Evolutionary conservation across 306 rosid genomes (phyloP).

Genomic region (Senna siamea): DNA sequence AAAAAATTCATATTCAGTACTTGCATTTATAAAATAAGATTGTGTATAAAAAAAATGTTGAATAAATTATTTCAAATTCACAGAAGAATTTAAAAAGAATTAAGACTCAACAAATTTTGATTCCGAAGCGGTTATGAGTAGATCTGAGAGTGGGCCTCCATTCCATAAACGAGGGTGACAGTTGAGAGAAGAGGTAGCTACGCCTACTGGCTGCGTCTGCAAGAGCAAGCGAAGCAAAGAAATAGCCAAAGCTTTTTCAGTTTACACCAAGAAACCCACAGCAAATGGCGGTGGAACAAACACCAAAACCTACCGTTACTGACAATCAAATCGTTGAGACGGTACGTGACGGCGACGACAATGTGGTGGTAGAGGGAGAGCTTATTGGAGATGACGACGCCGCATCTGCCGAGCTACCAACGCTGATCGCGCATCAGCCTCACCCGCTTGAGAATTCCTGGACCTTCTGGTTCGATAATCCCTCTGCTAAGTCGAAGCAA

Average conservation of each 20-base stretch:
- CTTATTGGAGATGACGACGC: slow-evolving; percentile 62
- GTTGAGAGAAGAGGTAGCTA: too few relatives aligned
- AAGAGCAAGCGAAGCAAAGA: too few relatives aligned
- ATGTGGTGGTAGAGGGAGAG: slow-evolving; percentile 81
- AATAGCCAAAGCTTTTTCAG: neutral
- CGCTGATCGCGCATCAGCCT: slow-evolving; percentile 41
- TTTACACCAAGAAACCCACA: slow-evolving; percentile 6
- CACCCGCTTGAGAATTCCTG: slow-evolving; percentile 87
- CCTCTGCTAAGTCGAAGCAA: slow-evolving; percentile 64
- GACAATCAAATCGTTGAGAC: slow-evolving; percentile 47
- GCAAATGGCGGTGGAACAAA: slow-evolving; percentile 64
- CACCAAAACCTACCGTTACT: slow-evolving; percentile 45
- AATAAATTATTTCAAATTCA: too few relatives aligned
- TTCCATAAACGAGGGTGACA: too few relatives aligned
- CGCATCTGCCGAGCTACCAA: slow-evolving; percentile 51
- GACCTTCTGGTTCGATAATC: slow-evolving; percentile 97
- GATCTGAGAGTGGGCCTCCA: too few relatives aligned
- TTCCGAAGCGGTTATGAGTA: too few relatives aligned
- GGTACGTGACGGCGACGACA: slow-evolving; percentile 38
- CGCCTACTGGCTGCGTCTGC: too few relatives aligned
- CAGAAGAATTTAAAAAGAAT: too few relatives aligned
- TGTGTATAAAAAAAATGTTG: too few relatives aligned
- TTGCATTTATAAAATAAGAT: too few relatives aligned
- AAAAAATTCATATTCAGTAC: too few relatives aligned
- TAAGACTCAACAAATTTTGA: too few relatives aligned